Percentiles rank a stretch among this genome's conserved stretches.
These are phyloP conservation scores for Bipolaris zeicola DNA, from an alignment of 2,329 filamentous ascomycete genomes.

Conservation along the genomic window DNA sequence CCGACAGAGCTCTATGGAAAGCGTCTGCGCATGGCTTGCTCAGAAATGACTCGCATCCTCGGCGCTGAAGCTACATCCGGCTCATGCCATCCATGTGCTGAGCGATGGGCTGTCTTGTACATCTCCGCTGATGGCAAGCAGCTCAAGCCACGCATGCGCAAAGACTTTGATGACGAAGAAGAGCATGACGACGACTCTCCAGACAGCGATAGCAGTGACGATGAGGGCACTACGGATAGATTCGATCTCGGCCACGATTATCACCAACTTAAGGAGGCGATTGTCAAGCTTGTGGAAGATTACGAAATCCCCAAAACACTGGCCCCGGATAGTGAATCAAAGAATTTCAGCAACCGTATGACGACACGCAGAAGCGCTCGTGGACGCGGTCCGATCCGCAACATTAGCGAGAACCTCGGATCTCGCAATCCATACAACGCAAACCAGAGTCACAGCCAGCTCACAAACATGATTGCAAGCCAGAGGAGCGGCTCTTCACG, in stretches of 20 bases:
- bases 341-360: constrained; percentile 73
- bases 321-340: constrained; percentile 63
- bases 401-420: constrained; percentile 39
- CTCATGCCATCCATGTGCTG: constrained; percentile 76
- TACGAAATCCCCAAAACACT: constrained; percentile 76
- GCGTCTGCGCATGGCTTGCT: constrained; percentile 68
- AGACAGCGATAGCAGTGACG: constrained; percentile 57
- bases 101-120: constrained; percentile 82
- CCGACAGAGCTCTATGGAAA: constrained; percentile 50
- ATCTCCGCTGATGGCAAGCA: constrained; percentile 74
- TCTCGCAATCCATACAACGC: constrained; percentile 60
- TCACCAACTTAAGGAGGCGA: constrained; percentile 78
- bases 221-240: constrained; percentile 51
- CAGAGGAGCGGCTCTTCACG: constrained; percentile 44
- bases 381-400: constrained; percentile 32
- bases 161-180: constrained; percentile 68
- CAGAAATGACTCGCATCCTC: constrained; percentile 71
- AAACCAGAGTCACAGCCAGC: constrained; percentile 39
- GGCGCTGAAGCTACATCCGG: constrained; percentile 69
- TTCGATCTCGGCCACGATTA: constrained; percentile 77
- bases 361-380: constrained; percentile 51
- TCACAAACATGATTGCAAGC: constrained; percentile 48
- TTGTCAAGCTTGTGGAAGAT: constrained; percentile 79
- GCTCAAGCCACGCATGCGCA: constrained; percentile 73
- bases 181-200: constrained; percentile 65